These are phyloP conservation scores for Xerocomus amazonicus DNA, from an alignment of 1,284 basidiomycete species.

Conservation along the genomic window DNA sequence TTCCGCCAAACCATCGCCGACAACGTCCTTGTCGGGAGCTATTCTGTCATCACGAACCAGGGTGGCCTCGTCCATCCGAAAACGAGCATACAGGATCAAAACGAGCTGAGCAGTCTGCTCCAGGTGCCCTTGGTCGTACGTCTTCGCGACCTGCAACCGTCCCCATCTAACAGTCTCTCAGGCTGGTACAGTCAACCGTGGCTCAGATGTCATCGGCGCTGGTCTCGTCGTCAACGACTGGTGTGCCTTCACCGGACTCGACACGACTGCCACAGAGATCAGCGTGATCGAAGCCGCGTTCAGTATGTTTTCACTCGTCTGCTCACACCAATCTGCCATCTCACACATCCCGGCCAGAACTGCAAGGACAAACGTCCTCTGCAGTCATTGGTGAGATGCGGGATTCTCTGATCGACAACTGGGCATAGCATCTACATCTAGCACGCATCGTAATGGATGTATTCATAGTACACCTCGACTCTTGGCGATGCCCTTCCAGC, in stretches of 20 bases:
- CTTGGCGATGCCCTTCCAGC: conserved; percentile 64
- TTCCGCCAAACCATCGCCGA: conserved; percentile 97
- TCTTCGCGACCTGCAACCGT: conserved; percentile 17
- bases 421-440: conserved; percentile 55
- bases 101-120: conserved; percentile 92
- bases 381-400: conserved; percentile 94
- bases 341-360: conserved; percentile 47
- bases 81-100: conserved; percentile 95
- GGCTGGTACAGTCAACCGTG: conserved; percentile 98
- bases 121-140: conserved; percentile 93
- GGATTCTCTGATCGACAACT: conserved; percentile 90
- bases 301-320: conserved; percentile 55
- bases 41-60: conserved; percentile 93
- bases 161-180: conserved; percentile 28
- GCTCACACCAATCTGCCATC: neutral
- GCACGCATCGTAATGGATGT: no score
- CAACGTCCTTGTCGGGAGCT: conserved; percentile 96
- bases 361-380: conserved; percentile 83
- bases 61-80: conserved; percentile 97
- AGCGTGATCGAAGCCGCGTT: conserved; percentile 97
- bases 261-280: conserved; percentile 98
- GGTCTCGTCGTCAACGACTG: conserved; percentile 99
- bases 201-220: conserved; percentile 96
- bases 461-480: conserved; percentile 51
- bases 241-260: conserved; percentile 95